Evolutionary conservation across 345 rosid species (phyloP).

Genomic region (Camelina neglecta): DNA sequence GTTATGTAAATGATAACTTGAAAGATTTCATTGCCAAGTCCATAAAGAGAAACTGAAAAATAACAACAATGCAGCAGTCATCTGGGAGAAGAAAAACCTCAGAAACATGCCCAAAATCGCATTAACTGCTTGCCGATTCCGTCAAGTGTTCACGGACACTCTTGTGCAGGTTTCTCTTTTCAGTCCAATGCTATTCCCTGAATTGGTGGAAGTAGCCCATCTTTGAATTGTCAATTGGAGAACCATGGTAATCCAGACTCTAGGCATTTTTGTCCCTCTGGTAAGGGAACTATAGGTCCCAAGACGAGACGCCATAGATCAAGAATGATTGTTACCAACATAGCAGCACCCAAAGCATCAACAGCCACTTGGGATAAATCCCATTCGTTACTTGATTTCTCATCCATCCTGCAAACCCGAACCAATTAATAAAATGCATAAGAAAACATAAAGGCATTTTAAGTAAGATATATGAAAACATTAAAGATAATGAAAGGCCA

Average conservation of each 20-base stretch:
- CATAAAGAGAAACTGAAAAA: neutral
- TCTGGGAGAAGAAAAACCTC: conserved; percentile 6
- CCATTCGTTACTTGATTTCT: conserved; percentile 83
- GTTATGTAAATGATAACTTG: neutral
- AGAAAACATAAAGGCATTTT: neutral
- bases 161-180: conserved; percentile 3
- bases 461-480: neutral
- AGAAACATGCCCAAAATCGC: conserved; percentile 13
- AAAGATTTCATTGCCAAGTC: neutral
- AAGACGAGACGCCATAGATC: conserved; percentile 92
- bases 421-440: neutral
- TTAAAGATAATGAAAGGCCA: neutral
- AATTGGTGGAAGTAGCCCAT: conserved; percentile 17
- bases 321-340: conserved; percentile 94
- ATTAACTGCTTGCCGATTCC: neutral
- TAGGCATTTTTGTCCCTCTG: conserved; percentile 59
- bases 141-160: neutral
- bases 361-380: conserved; percentile 81
- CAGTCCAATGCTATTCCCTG: neutral
- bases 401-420: conserved; percentile 71
- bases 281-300: conserved; percentile 79
- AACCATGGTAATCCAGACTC: conserved; percentile 91
- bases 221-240: conserved; percentile 38
- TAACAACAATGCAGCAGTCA: conserved; percentile 18
- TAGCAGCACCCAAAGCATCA: conserved; percentile 95